Percentiles rank a stretch among this genome's conserved stretches.
phyloP scores from a whole-genome alignment of 2,329 filamentous ascomycete genomes.

The Moelleriella libera region DNA sequence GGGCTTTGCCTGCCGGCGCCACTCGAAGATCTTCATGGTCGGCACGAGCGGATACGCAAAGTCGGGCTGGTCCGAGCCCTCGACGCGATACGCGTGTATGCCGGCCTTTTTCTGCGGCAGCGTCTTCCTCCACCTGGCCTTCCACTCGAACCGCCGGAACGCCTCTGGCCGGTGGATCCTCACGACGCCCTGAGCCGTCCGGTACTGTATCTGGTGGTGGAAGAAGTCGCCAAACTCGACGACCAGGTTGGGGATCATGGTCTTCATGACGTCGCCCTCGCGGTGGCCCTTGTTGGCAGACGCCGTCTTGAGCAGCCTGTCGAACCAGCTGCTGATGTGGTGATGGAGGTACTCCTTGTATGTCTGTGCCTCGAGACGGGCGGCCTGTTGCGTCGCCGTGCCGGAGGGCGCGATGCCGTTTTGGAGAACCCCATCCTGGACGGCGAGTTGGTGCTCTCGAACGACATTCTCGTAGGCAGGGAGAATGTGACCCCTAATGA shows the following conservation, averaged over 20 bases:
- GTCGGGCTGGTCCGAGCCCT: conserved; percentile 6
- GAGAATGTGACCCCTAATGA: conserved; percentile 25
- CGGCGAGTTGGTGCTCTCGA: conserved; percentile 11
- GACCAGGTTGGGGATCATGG: conserved; percentile 16
- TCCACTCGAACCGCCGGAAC: conserved; percentile 10
- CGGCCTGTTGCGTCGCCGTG: conserved; percentile 5
- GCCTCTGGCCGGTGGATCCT: conserved; percentile 10
- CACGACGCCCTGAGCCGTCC: conserved; percentile 17
- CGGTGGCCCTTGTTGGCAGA: conserved; percentile 10
- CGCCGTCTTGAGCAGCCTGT: conserved; percentile 12
- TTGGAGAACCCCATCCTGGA: conserved; percentile 19
- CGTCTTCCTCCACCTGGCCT: conserved; percentile 9
- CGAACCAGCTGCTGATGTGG: conserved; percentile 14
- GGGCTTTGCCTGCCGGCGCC: conserved; percentile 10
- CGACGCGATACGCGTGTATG: conserved; percentile 3
- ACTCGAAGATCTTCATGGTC: conserved; percentile 11
- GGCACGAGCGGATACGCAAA: conserved; percentile 11
- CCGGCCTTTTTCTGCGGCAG: conserved; percentile 12
- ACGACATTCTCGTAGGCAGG: conserved; percentile 19
- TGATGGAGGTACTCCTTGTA: conserved; percentile 18
- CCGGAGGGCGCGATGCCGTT: conserved; percentile 8
- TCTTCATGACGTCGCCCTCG: conserved; percentile 7
- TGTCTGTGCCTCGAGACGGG: conserved; percentile 13
- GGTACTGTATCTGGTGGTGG: conserved; percentile 14
- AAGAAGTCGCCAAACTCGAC: conserved; percentile 20